Evolutionary conservation across 495 filamentous ascomycete species (phyloP).

Genomic region (Penicillium macrosclerotiorum): DNA sequence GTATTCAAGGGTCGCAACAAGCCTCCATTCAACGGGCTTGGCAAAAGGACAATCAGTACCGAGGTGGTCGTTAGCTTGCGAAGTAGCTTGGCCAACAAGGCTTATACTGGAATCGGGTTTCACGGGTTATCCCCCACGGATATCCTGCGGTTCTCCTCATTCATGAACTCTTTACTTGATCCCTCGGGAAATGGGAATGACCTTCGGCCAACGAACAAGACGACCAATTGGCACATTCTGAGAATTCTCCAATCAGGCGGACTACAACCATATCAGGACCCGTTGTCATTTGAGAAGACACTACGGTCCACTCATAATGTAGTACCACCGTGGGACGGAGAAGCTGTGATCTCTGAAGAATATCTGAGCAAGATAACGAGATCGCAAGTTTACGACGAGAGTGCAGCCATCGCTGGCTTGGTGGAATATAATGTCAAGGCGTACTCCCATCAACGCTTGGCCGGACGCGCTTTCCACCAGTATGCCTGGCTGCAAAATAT

Average conservation of each 20-base stretch:
- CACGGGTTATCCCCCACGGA: conserved; percentile 20
- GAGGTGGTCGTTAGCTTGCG: conserved; percentile 56
- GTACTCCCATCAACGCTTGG: conserved; percentile 23
- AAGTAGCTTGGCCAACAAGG: conserved; percentile 47
- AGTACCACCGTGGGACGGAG: conserved; percentile 36
- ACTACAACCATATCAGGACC: conserved; percentile 36
- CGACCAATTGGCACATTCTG: conserved; percentile 48
- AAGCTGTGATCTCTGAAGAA: conserved; percentile 15
- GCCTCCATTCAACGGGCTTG: conserved; percentile 43
- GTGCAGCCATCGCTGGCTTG: conserved; percentile 34
- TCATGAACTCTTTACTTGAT: conserved; percentile 28
- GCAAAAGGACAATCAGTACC: conserved; percentile 51
- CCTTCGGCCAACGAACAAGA: conserved; percentile 28
- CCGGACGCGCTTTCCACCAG: conserved; percentile 26
- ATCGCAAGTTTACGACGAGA: conserved; percentile 37
- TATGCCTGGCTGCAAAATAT: conserved; percentile 38
- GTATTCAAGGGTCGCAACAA: conserved; percentile 18
- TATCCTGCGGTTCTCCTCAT: conserved; percentile 20
- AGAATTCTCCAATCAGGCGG: conserved; percentile 51
- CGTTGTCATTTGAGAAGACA: conserved; percentile 38
- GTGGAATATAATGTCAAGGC: conserved; percentile 36
- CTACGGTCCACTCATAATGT: conserved; percentile 31
- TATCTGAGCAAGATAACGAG: conserved; percentile 23
- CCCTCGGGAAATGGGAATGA: conserved; percentile 9
- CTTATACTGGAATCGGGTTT: conserved; percentile 31